A percentile compares a stretch with the other conserved stretches of the same genome.
These are phyloP conservation scores for Cryphonectria naterciae DNA, from an alignment of 2,329 filamentous ascomycete genomes.

Conservation along the genomic window DNA sequence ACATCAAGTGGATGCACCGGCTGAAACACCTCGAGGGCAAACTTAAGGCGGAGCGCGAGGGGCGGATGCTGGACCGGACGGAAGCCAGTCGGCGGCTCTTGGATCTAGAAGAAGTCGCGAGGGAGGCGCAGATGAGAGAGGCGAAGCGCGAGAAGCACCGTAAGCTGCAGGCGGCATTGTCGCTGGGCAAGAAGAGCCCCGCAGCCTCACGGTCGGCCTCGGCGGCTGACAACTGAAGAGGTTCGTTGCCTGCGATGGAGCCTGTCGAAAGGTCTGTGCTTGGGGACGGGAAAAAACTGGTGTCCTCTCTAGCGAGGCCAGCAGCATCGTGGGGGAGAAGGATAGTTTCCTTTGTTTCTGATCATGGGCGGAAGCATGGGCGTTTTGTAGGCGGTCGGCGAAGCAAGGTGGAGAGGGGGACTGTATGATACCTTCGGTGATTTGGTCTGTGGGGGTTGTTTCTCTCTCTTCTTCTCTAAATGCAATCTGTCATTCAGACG, in stretches of 20 bases:
- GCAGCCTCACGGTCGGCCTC: not conserved
- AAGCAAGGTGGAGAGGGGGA: slow-evolving; percentile 5
- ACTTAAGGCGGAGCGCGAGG: slow-evolving; percentile 88
- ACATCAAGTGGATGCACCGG: slow-evolving; percentile 83
- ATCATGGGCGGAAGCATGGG: slow-evolving; percentile 13
- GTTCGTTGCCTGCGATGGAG: slow-evolving; percentile 10
- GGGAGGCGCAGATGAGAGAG: slow-evolving; percentile 35
- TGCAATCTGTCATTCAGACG: too few species aligned
- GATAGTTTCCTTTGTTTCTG: slow-evolving; percentile 15
- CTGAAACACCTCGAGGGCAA: slow-evolving; percentile 86
- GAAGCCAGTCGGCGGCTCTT: slow-evolving; percentile 81
- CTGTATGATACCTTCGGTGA: slow-evolving; percentile 14
- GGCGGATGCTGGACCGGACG: slow-evolving; percentile 78
- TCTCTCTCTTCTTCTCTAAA: not conserved
- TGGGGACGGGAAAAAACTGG: not conserved
- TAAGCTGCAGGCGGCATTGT: slow-evolving; percentile 23
- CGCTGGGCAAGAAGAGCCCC: slow-evolving; percentile 7
- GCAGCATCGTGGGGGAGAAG: slow-evolving; percentile 3
- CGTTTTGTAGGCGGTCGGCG: slow-evolving; percentile 9
- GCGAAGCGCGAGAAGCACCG: slow-evolving; percentile 32
- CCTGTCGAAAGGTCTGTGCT: not conserved
- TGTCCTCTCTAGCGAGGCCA: not conserved
- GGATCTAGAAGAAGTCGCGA: slow-evolving; percentile 69
- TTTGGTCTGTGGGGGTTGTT: not conserved
- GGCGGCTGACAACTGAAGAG: slow-evolving; percentile 13